Base-by-base conservation (phyloP, 2,329 filamentous ascomycete species). In the Cordyceps javanica region DNA sequence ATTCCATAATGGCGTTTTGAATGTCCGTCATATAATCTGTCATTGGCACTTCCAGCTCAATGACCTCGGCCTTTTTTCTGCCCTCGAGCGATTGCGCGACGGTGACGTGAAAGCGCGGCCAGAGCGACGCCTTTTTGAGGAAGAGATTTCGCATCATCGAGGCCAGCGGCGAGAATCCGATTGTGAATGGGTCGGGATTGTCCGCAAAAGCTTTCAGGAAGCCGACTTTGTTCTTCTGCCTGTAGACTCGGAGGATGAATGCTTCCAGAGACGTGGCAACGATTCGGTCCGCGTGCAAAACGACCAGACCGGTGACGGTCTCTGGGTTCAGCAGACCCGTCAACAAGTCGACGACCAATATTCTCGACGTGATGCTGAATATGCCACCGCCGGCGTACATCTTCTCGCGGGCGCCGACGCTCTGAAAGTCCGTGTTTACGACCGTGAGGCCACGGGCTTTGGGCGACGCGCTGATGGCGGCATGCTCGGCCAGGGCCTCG, bases 201-300 rank as follows among this genome's bases (percentile, higher is more conserved):
- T 99, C 94, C 0, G 92, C 94, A 68, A 99, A 96, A 13, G 94
- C 94, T 68, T 99, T 99, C 32, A 99, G 78, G 65, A 99, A 97
- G 34, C 94, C 94, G 32, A 75, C 78, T 75, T 95, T 96, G 73
- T 99, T 99, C 77, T 90, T 90, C 73, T 97, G 93, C 60, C 94
- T 83, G 70, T 92, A 99, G 57, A 97, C 90, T 39, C 94, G 84
- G 59, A 97, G 77, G 61, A 99, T 97, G 72, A 99, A 99, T 7
- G 94, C 93, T 71, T 99, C 94, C 2, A 92, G 76, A 1, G 91
- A 94, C 1, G 92, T 97, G 14, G 92, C 90, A 25, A 91, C 75
- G 32, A 96, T 83, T 61, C 87, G 86, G 61, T 99, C 94, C 6
- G 93, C 91, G 73, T 97, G 94, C 57, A 99, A 77, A 30, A 96